A percentile compares a stretch with the other conserved stretches of the same genome.
Conservation (phyloP, 345 rosid species). For the Fremontodendron californicum region DNA sequence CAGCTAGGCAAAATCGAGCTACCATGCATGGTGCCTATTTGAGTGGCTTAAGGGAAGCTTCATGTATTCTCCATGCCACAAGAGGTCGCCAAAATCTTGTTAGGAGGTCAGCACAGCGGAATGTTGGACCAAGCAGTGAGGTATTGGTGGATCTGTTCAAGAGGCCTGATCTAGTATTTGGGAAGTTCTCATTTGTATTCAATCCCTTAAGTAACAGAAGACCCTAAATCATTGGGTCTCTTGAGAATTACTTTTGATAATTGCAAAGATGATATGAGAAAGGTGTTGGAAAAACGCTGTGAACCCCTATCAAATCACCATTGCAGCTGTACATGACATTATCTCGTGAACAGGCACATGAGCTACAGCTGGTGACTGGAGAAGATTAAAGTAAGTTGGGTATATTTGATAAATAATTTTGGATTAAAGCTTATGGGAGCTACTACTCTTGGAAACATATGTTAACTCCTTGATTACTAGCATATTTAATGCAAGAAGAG, state of each 20-base stretch:
- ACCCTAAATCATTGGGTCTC: conserved; percentile 58
- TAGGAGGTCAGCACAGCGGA: conserved; percentile 47
- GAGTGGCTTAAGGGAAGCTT: conserved; percentile 94
- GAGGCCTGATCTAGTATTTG: conserved; percentile 60
- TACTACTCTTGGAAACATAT: conserved; percentile 29
- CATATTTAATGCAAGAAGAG: conserved; percentile 59
- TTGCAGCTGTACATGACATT: conserved; percentile 58
- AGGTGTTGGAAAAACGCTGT: conserved; percentile 18
- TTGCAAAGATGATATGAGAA: conserved; percentile 25
- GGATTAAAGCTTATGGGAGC: conserved; percentile 72
- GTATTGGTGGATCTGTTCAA: conserved; percentile 58
- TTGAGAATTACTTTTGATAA: conserved; percentile 55
- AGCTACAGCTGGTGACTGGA: conserved; percentile 39
- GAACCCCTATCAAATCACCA: conserved; percentile 26
- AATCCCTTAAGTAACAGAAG: conserved; percentile 55
- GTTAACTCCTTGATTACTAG: conserved; percentile 44
- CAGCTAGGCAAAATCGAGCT: conserved; percentile 92
- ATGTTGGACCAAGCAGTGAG: conserved; percentile 41
- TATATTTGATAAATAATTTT: conserved; percentile 38
- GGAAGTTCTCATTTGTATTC: conserved; percentile 51
- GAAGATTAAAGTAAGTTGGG: conserved; percentile 43
- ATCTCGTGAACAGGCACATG: conserved; percentile 54
- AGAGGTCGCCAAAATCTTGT: conserved; percentile 28
- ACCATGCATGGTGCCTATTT: conserved; percentile 97
- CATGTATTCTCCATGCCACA: conserved; percentile 47